Evolutionary conservation across 495 filamentous ascomycete genomes (phyloP).

Genomic region (Xylaria palmicola): DNA sequence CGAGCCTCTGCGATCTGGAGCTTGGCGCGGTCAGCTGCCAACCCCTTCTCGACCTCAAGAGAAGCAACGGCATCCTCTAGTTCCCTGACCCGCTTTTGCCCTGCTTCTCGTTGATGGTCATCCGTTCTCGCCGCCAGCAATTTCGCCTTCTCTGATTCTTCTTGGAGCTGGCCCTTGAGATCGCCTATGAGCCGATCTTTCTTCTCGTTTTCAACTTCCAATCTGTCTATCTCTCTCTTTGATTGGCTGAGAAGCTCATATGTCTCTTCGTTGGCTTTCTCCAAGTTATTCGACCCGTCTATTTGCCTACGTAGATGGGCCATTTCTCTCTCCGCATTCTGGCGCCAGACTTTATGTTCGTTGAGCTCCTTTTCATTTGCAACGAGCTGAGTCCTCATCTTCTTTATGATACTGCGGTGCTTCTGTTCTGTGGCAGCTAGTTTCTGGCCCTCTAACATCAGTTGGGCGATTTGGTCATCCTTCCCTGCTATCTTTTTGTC

Average conservation of each 20-base stretch:
- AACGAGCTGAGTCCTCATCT: slow-evolving; percentile 61
- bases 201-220: slow-evolving; percentile 63
- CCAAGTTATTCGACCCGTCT: slow-evolving; percentile 64
- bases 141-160: slow-evolving; percentile 64
- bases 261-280: slow-evolving; percentile 63
- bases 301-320: slow-evolving; percentile 56
- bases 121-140: slow-evolving; percentile 65
- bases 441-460: slow-evolving; percentile 92
- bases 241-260: slow-evolving; percentile 63
- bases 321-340: slow-evolving; percentile 66
- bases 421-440: slow-evolving; percentile 82
- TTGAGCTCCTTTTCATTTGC: slow-evolving; percentile 66
- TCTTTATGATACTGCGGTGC: slow-evolving; percentile 79
- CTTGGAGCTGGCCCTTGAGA: slow-evolving; percentile 67
- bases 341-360: slow-evolving; percentile 59
- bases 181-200: slow-evolving; percentile 66
- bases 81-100: slow-evolving; percentile 62
- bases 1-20: slow-evolving; percentile 67
- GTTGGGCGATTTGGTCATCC: slow-evolving; percentile 81
- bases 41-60: slow-evolving; percentile 71
- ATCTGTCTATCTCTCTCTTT: slow-evolving; percentile 67
- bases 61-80: slow-evolving; percentile 72
- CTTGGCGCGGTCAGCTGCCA: slow-evolving; percentile 66
- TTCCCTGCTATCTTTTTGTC: slow-evolving; percentile 84
- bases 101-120: slow-evolving; percentile 64